These are phyloP conservation scores for Hippophae rhamnoides DNA, from an alignment of 306 rosid genomes.

Conservation along the genomic window DNA sequence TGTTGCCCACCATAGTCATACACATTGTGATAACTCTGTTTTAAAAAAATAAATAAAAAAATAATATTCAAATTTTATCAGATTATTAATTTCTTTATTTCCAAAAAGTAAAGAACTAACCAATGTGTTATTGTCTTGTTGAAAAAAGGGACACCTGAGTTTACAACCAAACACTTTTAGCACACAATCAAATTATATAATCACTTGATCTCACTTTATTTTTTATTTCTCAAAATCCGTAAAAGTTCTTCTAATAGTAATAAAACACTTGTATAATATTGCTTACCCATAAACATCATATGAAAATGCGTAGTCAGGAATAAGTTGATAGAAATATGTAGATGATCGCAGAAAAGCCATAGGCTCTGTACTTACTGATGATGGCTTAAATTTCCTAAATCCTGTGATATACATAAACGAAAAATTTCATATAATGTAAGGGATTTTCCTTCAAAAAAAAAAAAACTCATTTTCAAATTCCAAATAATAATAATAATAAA, in stretches of 20 bases:
- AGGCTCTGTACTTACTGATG: conserved; percentile 30
- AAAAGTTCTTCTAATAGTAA: too few species aligned
- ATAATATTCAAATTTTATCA: neutral
- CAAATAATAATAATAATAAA: neutral
- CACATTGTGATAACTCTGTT: conserved; percentile 37
- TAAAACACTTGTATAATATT: neutral
- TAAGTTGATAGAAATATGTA: conserved; percentile 30
- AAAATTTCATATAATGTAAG: neutral
- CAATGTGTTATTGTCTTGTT: conserved; percentile 37
- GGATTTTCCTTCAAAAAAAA: neutral
- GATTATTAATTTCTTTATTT: neutral
- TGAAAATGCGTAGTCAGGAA: conserved; percentile 37
- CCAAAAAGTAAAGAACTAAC: conserved; percentile 13
- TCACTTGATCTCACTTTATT: neutral
- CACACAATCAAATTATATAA: conserved; percentile 2
- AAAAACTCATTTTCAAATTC: neutral
- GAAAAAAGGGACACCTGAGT: conserved; percentile 48
- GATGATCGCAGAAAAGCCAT: conserved; percentile 25
- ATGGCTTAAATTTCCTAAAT: conserved; percentile 25
- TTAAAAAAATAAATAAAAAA: neutral
- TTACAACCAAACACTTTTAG: conserved; percentile 1
- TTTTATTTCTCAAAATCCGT: neutral
- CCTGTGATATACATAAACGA: conserved; percentile 14
- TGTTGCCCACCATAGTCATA: conserved; percentile 35
- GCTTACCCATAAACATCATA: conserved; percentile 38